A percentile compares a stretch with the other conserved stretches of the same genome.
Evolutionary conservation across 2,329 filamentous ascomycete species (phyloP).

Genomic region (Phyllosticta paracitricarpa): DNA sequence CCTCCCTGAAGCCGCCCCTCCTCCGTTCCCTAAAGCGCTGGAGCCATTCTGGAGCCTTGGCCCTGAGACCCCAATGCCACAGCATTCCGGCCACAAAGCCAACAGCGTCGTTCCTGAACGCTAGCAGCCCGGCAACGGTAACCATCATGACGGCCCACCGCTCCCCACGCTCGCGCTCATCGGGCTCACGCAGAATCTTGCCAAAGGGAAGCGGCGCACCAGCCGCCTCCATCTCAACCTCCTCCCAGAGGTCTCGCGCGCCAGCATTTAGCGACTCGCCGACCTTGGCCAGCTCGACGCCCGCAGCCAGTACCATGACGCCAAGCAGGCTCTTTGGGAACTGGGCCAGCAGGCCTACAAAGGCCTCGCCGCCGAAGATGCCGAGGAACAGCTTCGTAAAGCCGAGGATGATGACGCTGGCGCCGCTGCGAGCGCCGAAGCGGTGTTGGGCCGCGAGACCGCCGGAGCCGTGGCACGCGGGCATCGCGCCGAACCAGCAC

Average conservation of each 20-base stretch:
- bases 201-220: slow-evolving; percentile 13
- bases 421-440: slow-evolving; percentile 82
- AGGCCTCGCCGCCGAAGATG: slow-evolving; percentile 56
- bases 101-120: slow-evolving; percentile 82
- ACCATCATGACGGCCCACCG: slow-evolving; percentile 86
- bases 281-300: slow-evolving; percentile 76
- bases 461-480: slow-evolving; percentile 85
- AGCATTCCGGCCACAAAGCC: slow-evolving; percentile 76
- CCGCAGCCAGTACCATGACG: slow-evolving; percentile 82
- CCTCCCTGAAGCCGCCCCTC: neutral
- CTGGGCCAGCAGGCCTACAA: slow-evolving; percentile 57
- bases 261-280: slow-evolving; percentile 73
- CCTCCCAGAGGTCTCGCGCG: slow-evolving; percentile 47
- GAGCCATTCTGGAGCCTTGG: neutral
- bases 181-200: slow-evolving; percentile 44
- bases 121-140: slow-evolving; percentile 70
- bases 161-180: slow-evolving; percentile 59
- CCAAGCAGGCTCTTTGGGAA: slow-evolving; percentile 74
- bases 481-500: slow-evolving; percentile 93
- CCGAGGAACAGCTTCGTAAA: slow-evolving; percentile 66
- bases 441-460: slow-evolving; percentile 84
- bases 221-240: slow-evolving; percentile 21
- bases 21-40: neutral
- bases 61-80: slow-evolving; percentile 59
- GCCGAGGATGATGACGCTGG: slow-evolving; percentile 72